Percentiles rank a stretch among this genome's conserved stretches.
phyloP scores from a whole-genome alignment of 2,329 filamentous ascomycete species.

The Exophiala sideris region DNA sequence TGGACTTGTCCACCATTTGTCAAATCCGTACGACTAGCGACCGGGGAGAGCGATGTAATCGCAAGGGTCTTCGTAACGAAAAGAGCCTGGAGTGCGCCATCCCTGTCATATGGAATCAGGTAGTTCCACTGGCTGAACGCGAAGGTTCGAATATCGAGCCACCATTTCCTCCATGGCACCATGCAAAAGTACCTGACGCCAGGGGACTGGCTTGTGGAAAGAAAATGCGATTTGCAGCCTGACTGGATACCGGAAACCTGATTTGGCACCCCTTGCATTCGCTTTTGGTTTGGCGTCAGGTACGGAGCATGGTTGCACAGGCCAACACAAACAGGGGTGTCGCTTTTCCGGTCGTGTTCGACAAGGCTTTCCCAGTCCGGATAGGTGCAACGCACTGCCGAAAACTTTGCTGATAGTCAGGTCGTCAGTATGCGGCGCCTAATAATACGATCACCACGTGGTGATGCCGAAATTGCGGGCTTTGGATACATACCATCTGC shows the following conservation, averaged over 20 bases:
- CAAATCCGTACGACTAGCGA: neutral
- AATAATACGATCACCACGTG: constrained; percentile 6
- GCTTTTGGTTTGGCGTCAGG: constrained; percentile 16
- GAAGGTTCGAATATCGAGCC: neutral
- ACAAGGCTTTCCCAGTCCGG: too few species aligned
- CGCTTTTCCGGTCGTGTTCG: too few species aligned
- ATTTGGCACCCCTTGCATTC: constrained; percentile 12
- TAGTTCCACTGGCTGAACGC: constrained; percentile 3
- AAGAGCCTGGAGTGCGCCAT: constrained; percentile 12
- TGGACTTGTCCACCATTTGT: neutral
- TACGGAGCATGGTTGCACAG: constrained; percentile 19
- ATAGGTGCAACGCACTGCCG: neutral
- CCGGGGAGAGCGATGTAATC: neutral
- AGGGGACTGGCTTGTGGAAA: neutral
- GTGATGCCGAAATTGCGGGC: neutral
- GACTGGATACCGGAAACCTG: constrained; percentile 2
- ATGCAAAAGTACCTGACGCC: constrained; percentile 7
- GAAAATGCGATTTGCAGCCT: too few species aligned
- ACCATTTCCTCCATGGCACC: neutral
- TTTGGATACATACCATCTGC: neutral
- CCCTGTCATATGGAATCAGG: constrained; percentile 12
- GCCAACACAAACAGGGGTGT: constrained; percentile 2
- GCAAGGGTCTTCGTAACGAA: neutral
- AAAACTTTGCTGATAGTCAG: too few species aligned
- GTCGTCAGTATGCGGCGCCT: neutral